Percentiles rank a stretch among this genome's conserved stretches.
phyloP scores from a whole-genome alignment of 768 basidiomycete species.

The Podaxis rugospora region DNA sequence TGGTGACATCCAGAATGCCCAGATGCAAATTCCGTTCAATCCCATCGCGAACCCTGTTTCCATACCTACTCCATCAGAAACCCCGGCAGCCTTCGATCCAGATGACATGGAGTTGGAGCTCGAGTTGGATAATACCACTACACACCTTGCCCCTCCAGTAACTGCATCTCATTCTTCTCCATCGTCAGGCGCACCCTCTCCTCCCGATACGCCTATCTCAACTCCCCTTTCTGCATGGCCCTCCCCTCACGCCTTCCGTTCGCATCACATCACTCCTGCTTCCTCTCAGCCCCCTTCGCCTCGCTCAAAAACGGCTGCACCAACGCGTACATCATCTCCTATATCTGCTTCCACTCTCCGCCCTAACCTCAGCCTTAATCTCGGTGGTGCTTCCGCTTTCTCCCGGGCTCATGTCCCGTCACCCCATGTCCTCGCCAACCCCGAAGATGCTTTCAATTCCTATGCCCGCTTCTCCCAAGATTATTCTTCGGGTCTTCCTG shows the following conservation, averaged over 20 bases:
- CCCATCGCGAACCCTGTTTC: conserved; percentile 31
- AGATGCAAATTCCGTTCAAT: conserved; percentile 44
- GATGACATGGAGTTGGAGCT: conserved; percentile 84
- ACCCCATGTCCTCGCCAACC: conserved; percentile 20
- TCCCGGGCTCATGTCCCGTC: conserved; percentile 16
- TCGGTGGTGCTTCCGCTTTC: conserved; percentile 19
- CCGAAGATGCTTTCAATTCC: conserved; percentile 60
- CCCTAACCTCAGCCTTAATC: conserved; percentile 20
- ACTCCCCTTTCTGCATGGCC: conserved; percentile 41
- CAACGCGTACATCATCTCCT: conserved; percentile 28
- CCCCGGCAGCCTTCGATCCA: conserved; percentile 44
- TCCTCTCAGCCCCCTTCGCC: conserved; percentile 45
- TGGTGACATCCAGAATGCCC: conserved; percentile 24
- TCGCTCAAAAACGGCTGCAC: conserved; percentile 36
- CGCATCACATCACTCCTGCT: conserved; percentile 31
- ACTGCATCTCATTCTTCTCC: conserved; percentile 30
- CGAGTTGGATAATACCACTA: conserved; percentile 37
- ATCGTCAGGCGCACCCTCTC: conserved; percentile 37
- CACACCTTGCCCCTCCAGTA: background rate
- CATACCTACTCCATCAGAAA: conserved; percentile 21
- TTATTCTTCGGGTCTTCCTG: conserved; percentile 60
- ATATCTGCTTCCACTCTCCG: conserved; percentile 17
- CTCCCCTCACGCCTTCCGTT: conserved; percentile 27
- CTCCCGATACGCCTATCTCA: conserved; percentile 50
- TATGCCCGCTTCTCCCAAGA: conserved; percentile 63